These are phyloP conservation scores for Lithohypha guttulata DNA, from an alignment of 2,329 filamentous ascomycete species.

Conservation along the genomic window DNA sequence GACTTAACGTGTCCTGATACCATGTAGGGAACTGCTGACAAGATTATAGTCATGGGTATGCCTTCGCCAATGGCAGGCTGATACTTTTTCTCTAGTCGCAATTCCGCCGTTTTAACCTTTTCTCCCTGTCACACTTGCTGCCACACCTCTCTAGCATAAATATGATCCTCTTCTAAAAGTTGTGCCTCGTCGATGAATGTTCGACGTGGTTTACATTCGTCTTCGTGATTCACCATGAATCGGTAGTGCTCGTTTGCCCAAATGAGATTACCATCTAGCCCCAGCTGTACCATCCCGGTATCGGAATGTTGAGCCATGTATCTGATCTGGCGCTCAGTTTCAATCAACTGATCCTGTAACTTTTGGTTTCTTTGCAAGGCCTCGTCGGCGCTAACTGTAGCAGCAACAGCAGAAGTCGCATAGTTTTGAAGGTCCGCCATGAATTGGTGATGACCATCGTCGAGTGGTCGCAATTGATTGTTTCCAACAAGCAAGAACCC, in stretches of 20 bases:
- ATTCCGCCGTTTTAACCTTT: slow-evolving; percentile 9
- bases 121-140: slow-evolving; percentile 5
- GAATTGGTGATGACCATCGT: slow-evolving; percentile 12
- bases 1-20: slow-evolving; percentile 22
- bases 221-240: slow-evolving; percentile 12
- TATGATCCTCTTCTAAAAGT: slow-evolving; percentile 10
- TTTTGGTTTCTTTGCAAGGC: slow-evolving; percentile 10
- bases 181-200: slow-evolving; percentile 12
- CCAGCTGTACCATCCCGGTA: slow-evolving; percentile 13
- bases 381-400: slow-evolving; percentile 13
- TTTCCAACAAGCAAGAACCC: slow-evolving; percentile 17
- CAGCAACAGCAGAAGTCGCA: slow-evolving; percentile 12
- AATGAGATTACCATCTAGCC: slow-evolving; percentile 10
- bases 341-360: slow-evolving; percentile 12
- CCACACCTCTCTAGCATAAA: slow-evolving; percentile 7
- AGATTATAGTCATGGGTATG: slow-evolving; percentile 11
- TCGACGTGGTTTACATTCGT: slow-evolving; percentile 7
- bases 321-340: slow-evolving; percentile 14
- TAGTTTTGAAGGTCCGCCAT: slow-evolving; percentile 14
- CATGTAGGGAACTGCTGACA: slow-evolving; percentile 14
- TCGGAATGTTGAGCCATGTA: slow-evolving; percentile 15
- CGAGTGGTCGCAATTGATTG: slow-evolving; percentile 12
- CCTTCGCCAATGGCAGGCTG: slow-evolving; percentile 10
- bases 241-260: slow-evolving; percentile 17
- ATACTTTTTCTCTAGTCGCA: slow-evolving; percentile 13